Conservation (phyloP, 805 yeast species). For the Kuraishia hungarica region DNA sequence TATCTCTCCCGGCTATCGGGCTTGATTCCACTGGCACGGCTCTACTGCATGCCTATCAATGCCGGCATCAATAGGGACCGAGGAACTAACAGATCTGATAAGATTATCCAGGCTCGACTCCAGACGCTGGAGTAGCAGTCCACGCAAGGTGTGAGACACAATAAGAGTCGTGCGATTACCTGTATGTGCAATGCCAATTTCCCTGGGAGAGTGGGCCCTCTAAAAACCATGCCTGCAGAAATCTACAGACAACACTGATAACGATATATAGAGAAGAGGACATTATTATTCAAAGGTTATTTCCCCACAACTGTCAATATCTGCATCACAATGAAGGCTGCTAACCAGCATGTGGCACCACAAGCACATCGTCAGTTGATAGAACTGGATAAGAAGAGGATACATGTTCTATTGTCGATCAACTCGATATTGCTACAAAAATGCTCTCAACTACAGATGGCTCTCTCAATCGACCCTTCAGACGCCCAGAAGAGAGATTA, state of each 20-base stretch:
- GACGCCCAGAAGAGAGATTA: constrained; percentile 17
- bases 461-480: constrained; percentile 12
- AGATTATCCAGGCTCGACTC: background rate
- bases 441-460: constrained; percentile 19
- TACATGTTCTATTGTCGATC: constrained; percentile 24
- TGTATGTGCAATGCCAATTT: background rate
- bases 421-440: constrained; percentile 24
- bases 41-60: background rate
- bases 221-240: background rate
- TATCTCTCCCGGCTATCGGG: background rate
- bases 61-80: background rate
- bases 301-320: background rate
- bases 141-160: background rate
- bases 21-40: background rate
- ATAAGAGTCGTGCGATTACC: background rate
- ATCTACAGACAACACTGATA: background rate
- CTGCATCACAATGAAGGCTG: background rate
- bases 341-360: background rate
- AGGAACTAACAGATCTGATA: background rate
- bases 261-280: background rate
- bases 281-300: background rate
- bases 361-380: constrained; percentile 2
- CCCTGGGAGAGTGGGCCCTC: background rate
- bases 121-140: background rate
- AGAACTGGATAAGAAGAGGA: constrained; percentile 23